Base-by-base conservation (phyloP, 164 flowering plant species). In the Santalum album region DNA sequence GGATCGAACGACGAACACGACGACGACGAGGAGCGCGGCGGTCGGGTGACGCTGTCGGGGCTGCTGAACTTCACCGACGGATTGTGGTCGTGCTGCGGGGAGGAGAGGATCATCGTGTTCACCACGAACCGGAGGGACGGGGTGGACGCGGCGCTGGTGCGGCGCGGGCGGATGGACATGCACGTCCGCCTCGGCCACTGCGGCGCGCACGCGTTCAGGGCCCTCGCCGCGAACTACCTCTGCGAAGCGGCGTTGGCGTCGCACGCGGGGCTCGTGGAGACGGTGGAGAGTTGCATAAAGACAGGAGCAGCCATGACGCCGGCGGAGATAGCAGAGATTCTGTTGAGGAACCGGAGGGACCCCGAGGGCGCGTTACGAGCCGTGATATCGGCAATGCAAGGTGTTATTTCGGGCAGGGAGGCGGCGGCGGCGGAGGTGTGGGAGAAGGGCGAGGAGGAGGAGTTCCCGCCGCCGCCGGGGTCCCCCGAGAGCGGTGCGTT, bases 61-160 rank as follows among this genome's bases (percentile, higher is more conserved):
- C n/a, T n/a, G n/a, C n/a, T n/a, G n/a, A n/a, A n/a, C n/a, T n/a
- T 79, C 66, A 74, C 79, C 0, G 87, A 81, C 53, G 90, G 90
- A 19, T 64, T 84, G 43, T 84, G 87, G 91, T 84, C 91, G 12
- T 69, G 83, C 51, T 81, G 91, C 23, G 87, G 83, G 12, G 84
- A 78, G 36, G 91, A 84, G 71, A 61, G 83, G 65, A 73, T 84
- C 49, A 74, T 84, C 10, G 75, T 84, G 24, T 84, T 84, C 66
- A 81, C 86, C 0, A 81, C 91, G 0, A 84, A 84, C 64, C 79
- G 81, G 51, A 66, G 66, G 51, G 86, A 79, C 48, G 72, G 62
- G 17, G 64, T 84, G 42, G 91, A 84, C 58, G 76, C 78, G 5
- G 87, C 84, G 34, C 71, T 81, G 7, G 48, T 81, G 19, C 44